These are phyloP conservation scores for Chlorella sp. DNA, from an alignment of 139 green algal genomes.

Conservation along the genomic window DNA sequence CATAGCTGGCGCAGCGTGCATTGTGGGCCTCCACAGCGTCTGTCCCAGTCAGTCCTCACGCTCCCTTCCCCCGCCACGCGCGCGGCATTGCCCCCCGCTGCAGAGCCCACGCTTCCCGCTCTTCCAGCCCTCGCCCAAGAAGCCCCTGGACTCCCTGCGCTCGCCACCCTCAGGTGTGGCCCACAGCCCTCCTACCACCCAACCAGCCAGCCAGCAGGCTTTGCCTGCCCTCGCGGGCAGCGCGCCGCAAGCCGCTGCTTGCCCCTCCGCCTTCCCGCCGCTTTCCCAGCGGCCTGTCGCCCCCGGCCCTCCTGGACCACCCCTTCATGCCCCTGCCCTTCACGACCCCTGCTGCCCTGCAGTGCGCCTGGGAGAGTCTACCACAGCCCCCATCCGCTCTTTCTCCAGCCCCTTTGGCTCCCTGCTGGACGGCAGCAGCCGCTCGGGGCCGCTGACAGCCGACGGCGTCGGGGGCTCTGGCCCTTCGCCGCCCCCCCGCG, in stretches of 20 bases:
- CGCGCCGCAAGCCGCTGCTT: neutral
- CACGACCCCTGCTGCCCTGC: too few relatives aligned
- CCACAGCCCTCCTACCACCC: too few relatives aligned
- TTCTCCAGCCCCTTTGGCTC: constrained; percentile 43
- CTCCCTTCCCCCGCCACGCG: neutral
- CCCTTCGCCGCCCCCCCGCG: neutral
- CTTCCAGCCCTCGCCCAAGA: constrained; percentile 31
- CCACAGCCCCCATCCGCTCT: neutral
- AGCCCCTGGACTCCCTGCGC: neutral
- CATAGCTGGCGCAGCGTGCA: neutral
- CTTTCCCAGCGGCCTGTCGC: neutral
- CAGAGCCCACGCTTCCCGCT: constrained; percentile 39
- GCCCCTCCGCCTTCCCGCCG: neutral
- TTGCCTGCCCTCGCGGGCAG: neutral
- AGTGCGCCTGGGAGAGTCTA: constrained; percentile 17
- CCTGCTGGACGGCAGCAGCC: constrained; percentile 39
- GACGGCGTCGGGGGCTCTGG: neutral
- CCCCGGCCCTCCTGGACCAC: neutral
- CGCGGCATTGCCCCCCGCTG: neutral
- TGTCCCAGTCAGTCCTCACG: neutral
- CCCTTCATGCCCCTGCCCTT: too few relatives aligned
- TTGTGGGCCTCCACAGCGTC: neutral
- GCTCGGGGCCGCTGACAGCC: neutral
- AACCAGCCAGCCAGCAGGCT: neutral
- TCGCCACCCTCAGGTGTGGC: constrained; percentile 11